Evolutionary conservation across 225 moss, liverwort and hornwort genomes (phyloP).

Genomic region (Thuidium tamariscinum): DNA sequence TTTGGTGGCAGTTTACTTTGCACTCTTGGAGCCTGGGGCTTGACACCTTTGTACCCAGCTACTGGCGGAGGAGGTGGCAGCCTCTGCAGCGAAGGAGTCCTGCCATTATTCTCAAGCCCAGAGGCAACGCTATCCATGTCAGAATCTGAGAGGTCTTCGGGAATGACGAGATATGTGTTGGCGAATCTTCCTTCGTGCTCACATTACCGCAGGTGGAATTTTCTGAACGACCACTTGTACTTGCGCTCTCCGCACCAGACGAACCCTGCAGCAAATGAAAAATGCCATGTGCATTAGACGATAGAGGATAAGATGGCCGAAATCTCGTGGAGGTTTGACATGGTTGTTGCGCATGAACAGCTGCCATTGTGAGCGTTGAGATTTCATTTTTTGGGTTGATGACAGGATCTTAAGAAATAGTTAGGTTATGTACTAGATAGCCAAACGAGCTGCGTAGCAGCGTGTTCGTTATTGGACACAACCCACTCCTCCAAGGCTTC

Average conservation of each 20-base stretch:
- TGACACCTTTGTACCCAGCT: slow-evolving; percentile 6
- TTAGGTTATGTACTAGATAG: neutral
- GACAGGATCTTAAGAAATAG: neutral
- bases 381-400: neutral
- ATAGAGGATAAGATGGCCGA: neutral
- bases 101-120: neutral
- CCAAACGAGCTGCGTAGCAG: neutral
- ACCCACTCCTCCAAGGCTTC: neutral
- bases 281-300: neutral
- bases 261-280: neutral
- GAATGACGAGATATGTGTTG: neutral
- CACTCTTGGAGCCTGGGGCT: neutral
- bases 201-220: neutral
- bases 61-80: slow-evolving; percentile 17
- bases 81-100: neutral
- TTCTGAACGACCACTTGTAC: neutral
- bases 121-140: slow-evolving; percentile 3
- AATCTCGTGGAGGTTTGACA: neutral
- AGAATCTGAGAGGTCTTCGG: neutral
- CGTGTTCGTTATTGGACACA: neutral
- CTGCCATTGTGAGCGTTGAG: neutral
- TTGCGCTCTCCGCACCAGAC: neutral
- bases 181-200: neutral
- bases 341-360: neutral
- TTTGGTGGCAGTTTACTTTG: neutral